A percentile compares a stretch with the other conserved stretches of the same genome.
Conservation (phyloP, 1,284 basidiomycete species). For the Marasmius fiardii region DNA sequence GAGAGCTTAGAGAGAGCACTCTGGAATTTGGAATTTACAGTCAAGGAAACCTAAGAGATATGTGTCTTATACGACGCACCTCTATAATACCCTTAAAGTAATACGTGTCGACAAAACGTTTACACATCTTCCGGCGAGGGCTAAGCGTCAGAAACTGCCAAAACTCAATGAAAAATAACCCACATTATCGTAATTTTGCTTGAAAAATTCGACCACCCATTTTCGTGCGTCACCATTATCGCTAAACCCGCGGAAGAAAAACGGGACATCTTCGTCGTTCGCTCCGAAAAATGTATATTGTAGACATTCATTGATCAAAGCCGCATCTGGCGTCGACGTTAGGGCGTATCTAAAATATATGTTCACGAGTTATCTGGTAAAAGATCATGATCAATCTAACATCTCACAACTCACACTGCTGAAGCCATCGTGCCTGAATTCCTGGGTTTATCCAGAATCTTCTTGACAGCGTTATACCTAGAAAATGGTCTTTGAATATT, state of each 20-base stretch:
- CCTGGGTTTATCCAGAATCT: slow-evolving; percentile 69
- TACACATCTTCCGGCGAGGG: slow-evolving; percentile 52
- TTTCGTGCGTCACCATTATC: slow-evolving; percentile 43
- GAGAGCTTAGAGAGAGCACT: slow-evolving; percentile 61
- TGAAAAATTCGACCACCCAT: slow-evolving; percentile 36
- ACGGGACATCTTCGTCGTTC: slow-evolving; percentile 64
- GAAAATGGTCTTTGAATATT: background rate
- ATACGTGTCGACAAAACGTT: slow-evolving; percentile 72
- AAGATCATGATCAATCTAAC: too few species aligned
- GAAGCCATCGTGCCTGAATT: slow-evolving; percentile 70
- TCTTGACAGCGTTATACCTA: slow-evolving; percentile 67
- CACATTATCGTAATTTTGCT: slow-evolving; percentile 59
- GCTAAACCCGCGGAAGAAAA: slow-evolving; percentile 47
- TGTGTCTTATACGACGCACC: slow-evolving; percentile 30
- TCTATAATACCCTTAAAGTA: slow-evolving; percentile 48
- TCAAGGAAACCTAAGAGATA: too few species aligned
- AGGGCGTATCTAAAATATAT: slow-evolving; percentile 42
- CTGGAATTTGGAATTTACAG: too few species aligned
- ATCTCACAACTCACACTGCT: slow-evolving; percentile 67
- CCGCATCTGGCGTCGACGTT: slow-evolving; percentile 40
- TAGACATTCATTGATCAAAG: slow-evolving; percentile 56
- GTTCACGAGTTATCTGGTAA: too few species aligned
- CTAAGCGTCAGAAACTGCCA: slow-evolving; percentile 7
- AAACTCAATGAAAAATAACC: background rate
- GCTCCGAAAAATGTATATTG: slow-evolving; percentile 51